Conservation (phyloP, 139 green algal genomes). For the Picochlorum sp. region DNA sequence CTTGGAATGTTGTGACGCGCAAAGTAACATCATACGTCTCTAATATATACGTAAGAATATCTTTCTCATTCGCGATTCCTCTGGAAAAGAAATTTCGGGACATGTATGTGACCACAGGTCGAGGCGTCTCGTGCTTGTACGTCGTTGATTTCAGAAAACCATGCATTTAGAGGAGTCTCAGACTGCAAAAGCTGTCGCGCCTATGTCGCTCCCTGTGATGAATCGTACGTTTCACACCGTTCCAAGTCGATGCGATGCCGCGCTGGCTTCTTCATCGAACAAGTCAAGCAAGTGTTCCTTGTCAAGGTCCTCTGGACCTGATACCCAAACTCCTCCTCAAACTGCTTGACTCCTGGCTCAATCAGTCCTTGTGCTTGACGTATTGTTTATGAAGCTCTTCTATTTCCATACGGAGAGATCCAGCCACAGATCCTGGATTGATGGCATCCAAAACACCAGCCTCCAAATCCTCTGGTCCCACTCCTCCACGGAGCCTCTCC, state of each 20-base stretch:
- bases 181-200: too few species aligned
- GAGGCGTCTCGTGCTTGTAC: constrained; percentile 11
- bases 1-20: constrained; percentile 33
- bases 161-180: not conserved
- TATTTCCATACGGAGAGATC: constrained; percentile 22
- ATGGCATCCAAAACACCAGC: constrained; percentile 10
- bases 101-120: constrained; percentile 36
- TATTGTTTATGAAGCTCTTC: constrained; percentile 4
- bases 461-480: constrained; percentile 27
- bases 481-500: constrained; percentile 23
- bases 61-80: constrained; percentile 28
- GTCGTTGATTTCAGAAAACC: not conserved
- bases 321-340: not conserved
- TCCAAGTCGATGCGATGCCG: too few species aligned
- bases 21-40: constrained; percentile 31
- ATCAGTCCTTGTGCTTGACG: not conserved
- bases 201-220: too few species aligned
- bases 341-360: not conserved
- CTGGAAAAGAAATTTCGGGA: constrained; percentile 30
- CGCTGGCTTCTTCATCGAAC: not conserved
- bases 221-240: too few species aligned
- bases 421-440: constrained; percentile 13
- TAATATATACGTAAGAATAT: constrained; percentile 30
- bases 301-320: not conserved
- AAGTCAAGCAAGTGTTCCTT: not conserved